Conservation (phyloP, 108 stramenopile species). For the Phaeodactylum tricornutum region DNA sequence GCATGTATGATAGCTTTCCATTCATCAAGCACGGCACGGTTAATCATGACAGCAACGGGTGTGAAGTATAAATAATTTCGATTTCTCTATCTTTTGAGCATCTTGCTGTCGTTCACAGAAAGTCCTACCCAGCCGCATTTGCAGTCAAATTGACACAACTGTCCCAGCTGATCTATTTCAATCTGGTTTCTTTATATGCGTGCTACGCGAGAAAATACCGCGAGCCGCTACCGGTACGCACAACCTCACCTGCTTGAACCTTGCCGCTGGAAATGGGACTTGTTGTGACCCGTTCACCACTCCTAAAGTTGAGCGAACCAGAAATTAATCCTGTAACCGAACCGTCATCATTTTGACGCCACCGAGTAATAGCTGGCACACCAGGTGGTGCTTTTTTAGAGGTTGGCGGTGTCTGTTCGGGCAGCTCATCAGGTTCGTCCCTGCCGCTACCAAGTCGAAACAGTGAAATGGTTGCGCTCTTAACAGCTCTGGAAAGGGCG, state of each 20-base stretch:
- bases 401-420: neutral
- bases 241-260: slow-evolving; percentile 40
- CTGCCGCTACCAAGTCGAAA: slow-evolving; percentile 20
- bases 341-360: slow-evolving; percentile 53
- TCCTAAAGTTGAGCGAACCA: slow-evolving; percentile 50
- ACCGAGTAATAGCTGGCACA: slow-evolving; percentile 28
- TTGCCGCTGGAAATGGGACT: slow-evolving; percentile 51
- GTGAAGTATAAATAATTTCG: no score
- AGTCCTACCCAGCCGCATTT: no score
- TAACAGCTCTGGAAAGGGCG: slow-evolving; percentile 13
- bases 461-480: slow-evolving; percentile 26
- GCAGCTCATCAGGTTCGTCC: neutral
- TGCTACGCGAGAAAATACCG: slow-evolving; percentile 60
- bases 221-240: slow-evolving; percentile 67
- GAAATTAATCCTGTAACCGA: slow-evolving; percentile 46
- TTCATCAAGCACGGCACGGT: no score
- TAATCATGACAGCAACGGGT: no score
- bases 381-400: slow-evolving; percentile 15
- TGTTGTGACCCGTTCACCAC: slow-evolving; percentile 62
- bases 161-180: no score
- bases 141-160: no score
- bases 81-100: no score
- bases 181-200: no score
- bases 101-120: no score
- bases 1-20: no score